Evolutionary conservation across 352 stramenopile genomes (phyloP).

Genomic region (Blastocystis sp.): DNA sequence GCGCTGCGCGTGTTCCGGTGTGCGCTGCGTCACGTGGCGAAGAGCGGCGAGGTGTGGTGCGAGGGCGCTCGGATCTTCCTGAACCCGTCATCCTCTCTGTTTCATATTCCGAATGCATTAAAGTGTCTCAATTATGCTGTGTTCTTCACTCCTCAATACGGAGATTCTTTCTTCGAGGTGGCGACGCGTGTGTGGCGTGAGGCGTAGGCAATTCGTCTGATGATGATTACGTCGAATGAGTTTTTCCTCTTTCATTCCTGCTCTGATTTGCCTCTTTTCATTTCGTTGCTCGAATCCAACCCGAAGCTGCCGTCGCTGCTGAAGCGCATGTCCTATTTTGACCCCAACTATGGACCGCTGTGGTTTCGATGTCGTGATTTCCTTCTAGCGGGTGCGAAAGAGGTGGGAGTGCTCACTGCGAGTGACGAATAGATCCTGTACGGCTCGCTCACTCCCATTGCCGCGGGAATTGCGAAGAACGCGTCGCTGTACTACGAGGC

Average conservation of each 20-base stretch:
- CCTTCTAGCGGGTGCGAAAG: conserved; percentile 19
- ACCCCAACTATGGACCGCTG: conserved; percentile 87
- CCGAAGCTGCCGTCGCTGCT: conserved; percentile 28
- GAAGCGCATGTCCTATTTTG: conserved; percentile 81
- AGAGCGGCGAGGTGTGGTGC: conserved; percentile 64
- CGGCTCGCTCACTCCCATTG: not conserved
- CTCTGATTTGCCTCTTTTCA: not conserved
- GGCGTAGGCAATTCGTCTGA: conserved; percentile 39
- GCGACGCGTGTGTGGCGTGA: not conserved
- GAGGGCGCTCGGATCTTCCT: conserved; percentile 60
- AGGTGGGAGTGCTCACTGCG: not conserved
- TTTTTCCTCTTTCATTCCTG: conserved; percentile 37
- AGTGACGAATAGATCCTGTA: not conserved
- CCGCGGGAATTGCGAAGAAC: not conserved
- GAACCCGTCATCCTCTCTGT: conserved; percentile 9
- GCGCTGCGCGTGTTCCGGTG: not conserved
- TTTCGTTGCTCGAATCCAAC: conserved; percentile 26
- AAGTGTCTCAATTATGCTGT: conserved; percentile 61
- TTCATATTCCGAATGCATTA: not conserved
- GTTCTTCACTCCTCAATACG: conserved; percentile 68
- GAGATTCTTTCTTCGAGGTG: conserved; percentile 59
- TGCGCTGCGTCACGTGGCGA: conserved; percentile 33
- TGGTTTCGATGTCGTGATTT: conserved; percentile 83
- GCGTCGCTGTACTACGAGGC: not conserved
- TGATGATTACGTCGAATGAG: conserved; percentile 72